phyloP scores from a whole-genome alignment of 805 yeast species.

The Spathaspora boniae region DNA sequence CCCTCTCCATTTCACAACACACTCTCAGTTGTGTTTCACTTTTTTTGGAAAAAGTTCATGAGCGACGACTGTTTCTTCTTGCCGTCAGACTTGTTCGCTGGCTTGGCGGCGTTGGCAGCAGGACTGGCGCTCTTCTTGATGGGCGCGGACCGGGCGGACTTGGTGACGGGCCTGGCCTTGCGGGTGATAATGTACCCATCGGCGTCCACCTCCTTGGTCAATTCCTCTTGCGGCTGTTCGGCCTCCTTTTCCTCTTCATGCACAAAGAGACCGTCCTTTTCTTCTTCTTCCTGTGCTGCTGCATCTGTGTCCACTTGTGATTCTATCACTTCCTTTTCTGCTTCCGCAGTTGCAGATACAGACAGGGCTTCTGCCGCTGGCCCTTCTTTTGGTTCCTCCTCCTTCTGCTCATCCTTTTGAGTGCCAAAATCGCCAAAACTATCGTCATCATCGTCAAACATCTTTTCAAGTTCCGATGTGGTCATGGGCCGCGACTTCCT shows the following conservation, averaged over 20 bases:
- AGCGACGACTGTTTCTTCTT: conserved; percentile 40
- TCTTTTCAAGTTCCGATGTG: conserved; percentile 24
- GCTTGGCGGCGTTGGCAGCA: conserved; percentile 9
- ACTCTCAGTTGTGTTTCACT: conserved; percentile 9
- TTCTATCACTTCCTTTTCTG: neutral
- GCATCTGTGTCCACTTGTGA: conserved; percentile 1
- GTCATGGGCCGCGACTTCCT: conserved; percentile 5
- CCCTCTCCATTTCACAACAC: neutral
- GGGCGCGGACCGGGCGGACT: conserved; percentile 11
- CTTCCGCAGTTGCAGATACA: conserved; percentile 2
- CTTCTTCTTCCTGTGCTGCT: no score
- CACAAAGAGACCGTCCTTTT: neutral
- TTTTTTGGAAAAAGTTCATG: conserved; percentile 47
- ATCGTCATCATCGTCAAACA: conserved; percentile 23
- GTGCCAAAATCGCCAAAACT: conserved; percentile 15
- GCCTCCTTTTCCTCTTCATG: conserved; percentile 4
- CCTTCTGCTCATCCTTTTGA: conserved; percentile 9
- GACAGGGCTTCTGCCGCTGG: conserved; percentile 1
- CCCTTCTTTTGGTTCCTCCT: conserved; percentile 4
- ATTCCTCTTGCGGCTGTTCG: conserved; percentile 7
- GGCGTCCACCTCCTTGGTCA: conserved; percentile 36
- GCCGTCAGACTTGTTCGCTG: conserved; percentile 13
- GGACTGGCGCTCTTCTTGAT: conserved; percentile 4
- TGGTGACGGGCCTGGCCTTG: conserved; percentile 15
- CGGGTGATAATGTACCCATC: conserved; percentile 49